Conservation (phyloP, 1,284 basidiomycete genomes). For the Chiua sp. region DNA sequence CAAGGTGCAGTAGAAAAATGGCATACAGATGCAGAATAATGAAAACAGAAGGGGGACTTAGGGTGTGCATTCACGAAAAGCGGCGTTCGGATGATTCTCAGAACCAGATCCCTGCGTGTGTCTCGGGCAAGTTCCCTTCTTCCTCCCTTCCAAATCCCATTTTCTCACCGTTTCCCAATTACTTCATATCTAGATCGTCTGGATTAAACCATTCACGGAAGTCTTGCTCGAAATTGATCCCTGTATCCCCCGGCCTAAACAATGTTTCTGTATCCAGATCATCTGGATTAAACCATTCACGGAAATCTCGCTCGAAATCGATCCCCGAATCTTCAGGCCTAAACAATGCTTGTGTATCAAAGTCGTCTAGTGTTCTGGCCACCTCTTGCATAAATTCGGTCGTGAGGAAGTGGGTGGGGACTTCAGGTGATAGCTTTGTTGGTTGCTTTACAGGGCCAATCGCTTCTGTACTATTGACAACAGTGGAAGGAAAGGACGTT, state of each 20-base stretch:
- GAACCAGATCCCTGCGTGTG: too few species aligned
- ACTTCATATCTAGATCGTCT: slow-evolving; percentile 42
- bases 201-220: too few species aligned
- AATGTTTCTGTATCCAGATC: too few species aligned
- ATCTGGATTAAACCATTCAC: slow-evolving; percentile 69
- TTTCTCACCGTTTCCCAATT: neutral
- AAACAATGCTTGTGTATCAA: slow-evolving; percentile 48
- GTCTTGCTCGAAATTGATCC: too few species aligned
- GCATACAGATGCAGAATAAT: too few species aligned
- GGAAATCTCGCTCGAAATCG: slow-evolving; percentile 71
- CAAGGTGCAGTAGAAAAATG: too few species aligned
- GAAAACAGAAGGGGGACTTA: too few species aligned
- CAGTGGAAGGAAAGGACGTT: slow-evolving; percentile 50
- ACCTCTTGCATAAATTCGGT: slow-evolving; percentile 48
- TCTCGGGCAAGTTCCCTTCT: neutral
- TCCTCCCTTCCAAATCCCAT: slow-evolving; percentile 1
- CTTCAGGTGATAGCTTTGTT: slow-evolving; percentile 25
- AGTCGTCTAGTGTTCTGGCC: slow-evolving; percentile 46
- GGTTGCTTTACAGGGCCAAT: slow-evolving; percentile 29
- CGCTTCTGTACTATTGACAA: slow-evolving; percentile 44
- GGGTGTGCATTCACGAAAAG: too few species aligned
- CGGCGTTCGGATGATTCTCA: too few species aligned
- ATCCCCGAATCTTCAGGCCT: slow-evolving; percentile 49
- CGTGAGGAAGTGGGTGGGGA: slow-evolving; percentile 40
- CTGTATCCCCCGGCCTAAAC: too few species aligned